Base-by-base conservation (phyloP, 2,329 filamentous ascomycete species). In the Colletotrichum liaoningense region DNA sequence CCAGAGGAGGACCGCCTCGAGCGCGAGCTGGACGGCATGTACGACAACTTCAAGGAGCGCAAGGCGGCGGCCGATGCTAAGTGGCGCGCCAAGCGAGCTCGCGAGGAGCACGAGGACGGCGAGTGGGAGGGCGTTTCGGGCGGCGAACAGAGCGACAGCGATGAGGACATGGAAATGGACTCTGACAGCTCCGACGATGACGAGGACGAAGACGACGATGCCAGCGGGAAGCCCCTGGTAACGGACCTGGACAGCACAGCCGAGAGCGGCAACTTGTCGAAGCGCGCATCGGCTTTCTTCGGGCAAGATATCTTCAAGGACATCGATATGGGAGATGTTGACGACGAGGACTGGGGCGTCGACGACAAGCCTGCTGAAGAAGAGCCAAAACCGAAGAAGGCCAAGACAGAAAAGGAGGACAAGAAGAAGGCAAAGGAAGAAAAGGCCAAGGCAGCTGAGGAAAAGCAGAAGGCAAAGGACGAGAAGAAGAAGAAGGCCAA, bases 281-380 rank as follows among this genome's bases (percentile, higher is more conserved):
- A 92, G 81, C 91, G 95, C 75, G 97, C 97, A 9, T 90, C 93
- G 11, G 89, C 93, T 74, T 99, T 99, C 85, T 99, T 99, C 82
- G 93, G 94, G 78, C 96, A 98, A 80, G 95, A 98, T 77, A 93
- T 99, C 54, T 99, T 99, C 86, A 92, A 95, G 77, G 94, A 92
- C 52, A 91, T 98, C 67, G 83, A 82, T 14, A 79, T 79, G 76
- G 77, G 77, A 63, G 79, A 74, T 16, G 79, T 80, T 54, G 79
- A 78, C 42, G 83, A 79, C 30, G 78, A 81, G 35, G 77, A 75
- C 42, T 79, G 77, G 67, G 79, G 74, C 14, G 79, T 80, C 55
- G 79, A 78, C 35, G 83, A 79, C 33, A 78, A 81, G 33, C 76
- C 76, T 26, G 54, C 76, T 26, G 54, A 64, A 22, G 59, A 65